phyloP scores from a whole-genome alignment of 495 filamentous ascomycete species.

The Aspergillus steynii region DNA sequence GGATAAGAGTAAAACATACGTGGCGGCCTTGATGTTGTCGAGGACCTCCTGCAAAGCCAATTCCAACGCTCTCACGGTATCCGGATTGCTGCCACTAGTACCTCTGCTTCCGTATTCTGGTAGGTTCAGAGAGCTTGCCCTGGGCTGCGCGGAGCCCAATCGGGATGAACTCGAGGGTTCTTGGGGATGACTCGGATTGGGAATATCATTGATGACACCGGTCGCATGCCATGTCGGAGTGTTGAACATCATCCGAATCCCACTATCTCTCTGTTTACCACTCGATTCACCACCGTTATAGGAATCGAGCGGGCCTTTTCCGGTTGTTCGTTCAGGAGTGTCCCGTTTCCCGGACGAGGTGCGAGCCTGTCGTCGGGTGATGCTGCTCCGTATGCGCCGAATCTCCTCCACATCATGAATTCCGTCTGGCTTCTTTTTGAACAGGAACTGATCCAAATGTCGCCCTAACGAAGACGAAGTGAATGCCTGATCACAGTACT shows the following conservation, averaged over 20 bases:
- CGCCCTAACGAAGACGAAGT: conserved; percentile 92
- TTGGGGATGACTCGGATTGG: conserved; percentile 40
- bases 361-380: conserved; percentile 78
- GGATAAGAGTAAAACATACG: conserved; percentile 49
- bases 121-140: conserved; percentile 48
- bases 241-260: conserved; percentile 56
- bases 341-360: conserved; percentile 60
- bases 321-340: conserved; percentile 37
- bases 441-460: conserved; percentile 88
- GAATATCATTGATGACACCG: conserved; percentile 78
- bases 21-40: conserved; percentile 76
- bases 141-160: conserved; percentile 40
- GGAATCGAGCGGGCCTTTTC: conserved; percentile 32
- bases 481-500: conserved; percentile 81
- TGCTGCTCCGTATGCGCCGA: conserved; percentile 71
- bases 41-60: conserved; percentile 79
- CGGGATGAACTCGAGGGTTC: conserved; percentile 38
- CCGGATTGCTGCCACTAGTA: conserved; percentile 62
- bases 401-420: conserved; percentile 88
- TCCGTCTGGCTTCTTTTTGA: conserved; percentile 85
- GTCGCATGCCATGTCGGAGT: conserved; percentile 74
- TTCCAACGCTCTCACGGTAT: conserved; percentile 78
- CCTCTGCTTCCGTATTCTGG: conserved; percentile 59
- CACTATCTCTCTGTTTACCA: conserved; percentile 33
- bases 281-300: conserved; percentile 26